Conservation (phyloP, 257 asterid genomes). For the Solanum etuberosum region DNA sequence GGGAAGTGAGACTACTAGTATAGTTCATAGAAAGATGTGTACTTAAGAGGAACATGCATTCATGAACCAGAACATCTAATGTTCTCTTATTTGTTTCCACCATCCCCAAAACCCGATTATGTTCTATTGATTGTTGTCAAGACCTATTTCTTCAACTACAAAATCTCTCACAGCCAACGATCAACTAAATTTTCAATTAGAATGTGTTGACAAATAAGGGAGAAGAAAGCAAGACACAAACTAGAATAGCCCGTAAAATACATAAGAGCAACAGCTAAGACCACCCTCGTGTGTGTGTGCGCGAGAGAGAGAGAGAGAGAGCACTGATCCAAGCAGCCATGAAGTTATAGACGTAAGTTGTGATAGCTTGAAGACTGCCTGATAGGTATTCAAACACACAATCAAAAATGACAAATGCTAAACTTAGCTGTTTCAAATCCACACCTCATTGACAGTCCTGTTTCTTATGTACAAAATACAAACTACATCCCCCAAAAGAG, state of each 20-base stretch:
- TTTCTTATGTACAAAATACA: neutral
- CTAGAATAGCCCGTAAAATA: neutral
- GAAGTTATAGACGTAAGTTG: neutral
- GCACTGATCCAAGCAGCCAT: neutral
- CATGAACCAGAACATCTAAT: neutral
- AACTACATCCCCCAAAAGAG: neutral
- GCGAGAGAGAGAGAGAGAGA: neutral
- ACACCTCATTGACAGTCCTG: neutral
- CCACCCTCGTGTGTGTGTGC: rapidly evolving
- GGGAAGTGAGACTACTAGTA: neutral
- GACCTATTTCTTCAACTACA: neutral
- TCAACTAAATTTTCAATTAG: neutral
- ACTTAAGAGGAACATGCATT: neutral
- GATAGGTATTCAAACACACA: neutral
- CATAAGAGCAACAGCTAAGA: neutral
- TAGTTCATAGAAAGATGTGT: neutral
- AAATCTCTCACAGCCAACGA: neutral
- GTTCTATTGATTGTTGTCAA: too few relatives aligned
- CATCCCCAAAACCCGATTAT: too few relatives aligned
- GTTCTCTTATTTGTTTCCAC: neutral
- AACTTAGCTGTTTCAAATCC: neutral
- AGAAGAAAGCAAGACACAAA: neutral
- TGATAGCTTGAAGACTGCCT: neutral
- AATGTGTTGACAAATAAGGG: neutral
- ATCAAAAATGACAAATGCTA: neutral